Evolutionary conservation across 2,329 filamentous ascomycete genomes (phyloP), one percentile per base, ranked within the genome.

Genomic region (Monosporascus sp.): DNA sequence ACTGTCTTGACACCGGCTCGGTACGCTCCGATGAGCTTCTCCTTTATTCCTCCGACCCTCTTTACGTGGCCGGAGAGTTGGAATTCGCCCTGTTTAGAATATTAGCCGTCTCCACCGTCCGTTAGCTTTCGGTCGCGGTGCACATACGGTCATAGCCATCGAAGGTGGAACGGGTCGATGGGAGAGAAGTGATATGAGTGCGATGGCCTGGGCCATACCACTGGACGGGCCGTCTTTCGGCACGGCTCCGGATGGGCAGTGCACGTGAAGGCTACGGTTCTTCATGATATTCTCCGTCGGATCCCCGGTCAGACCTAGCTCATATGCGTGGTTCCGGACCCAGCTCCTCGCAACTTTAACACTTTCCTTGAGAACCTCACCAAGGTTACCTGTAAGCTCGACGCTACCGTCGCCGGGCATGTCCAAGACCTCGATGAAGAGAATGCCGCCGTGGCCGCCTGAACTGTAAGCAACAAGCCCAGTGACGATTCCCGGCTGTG

Each of bases 361-460:
- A 58, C 87, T 93, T 72, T 99, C 94, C 73, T 97, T 97, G 55
- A 99, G 84, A 31, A 99, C 94, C 63, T 97, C 92, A 58, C 94
- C 94, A 7, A 99, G 84, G 70, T 96, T 97, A 57, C 94, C 94
- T 1, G 94, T 99, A 26, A 99, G 84, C 73, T 97, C 94, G 37
- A 99, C 91, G 51, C 88, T 86, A 37, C 94, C 94, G 53, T 84
- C 87, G 44, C 94, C 94, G 0, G 94, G 94, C 91, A 97, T 97
- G 67, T 96, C 92, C 11, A 93, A 91, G 45, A 97, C 91, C 73
- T 99, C 94, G 63, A 99, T 99, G 77, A 99, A 99, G 52, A 99
- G 80, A 65, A 99, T 99, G 67, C 89, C 92, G 58, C 94, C 94
- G 69, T 97, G 93, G 48, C 91, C 91, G 49, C 94, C 93, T 4